Evolutionary conservation across 140 eudicot genomes (phyloP).

Genomic region (Flaveria floridana): DNA sequence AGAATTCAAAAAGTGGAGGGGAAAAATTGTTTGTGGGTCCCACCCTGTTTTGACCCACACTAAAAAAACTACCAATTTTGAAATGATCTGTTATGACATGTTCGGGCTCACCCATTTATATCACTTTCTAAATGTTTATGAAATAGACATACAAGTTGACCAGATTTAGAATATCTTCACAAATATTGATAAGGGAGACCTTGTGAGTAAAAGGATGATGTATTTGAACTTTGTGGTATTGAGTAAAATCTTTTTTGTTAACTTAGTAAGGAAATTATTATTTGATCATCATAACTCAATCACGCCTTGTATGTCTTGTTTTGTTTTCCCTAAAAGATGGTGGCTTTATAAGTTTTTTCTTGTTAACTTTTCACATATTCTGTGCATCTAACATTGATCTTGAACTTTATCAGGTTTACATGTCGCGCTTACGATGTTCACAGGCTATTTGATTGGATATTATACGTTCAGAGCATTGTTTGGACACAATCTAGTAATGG

Average conservation of each 20-base stretch:
- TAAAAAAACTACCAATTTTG: background rate
- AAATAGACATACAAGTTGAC: background rate
- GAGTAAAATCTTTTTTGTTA: background rate
- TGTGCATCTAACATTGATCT: constrained; percentile 24
- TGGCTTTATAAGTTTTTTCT: background rate
- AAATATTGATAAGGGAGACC: background rate
- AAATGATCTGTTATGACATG: background rate
- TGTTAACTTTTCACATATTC: background rate
- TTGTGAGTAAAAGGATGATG: background rate
- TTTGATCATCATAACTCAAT: background rate
- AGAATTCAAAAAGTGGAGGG: background rate
- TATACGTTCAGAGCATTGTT: constrained; percentile 84
- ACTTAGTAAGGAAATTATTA: background rate
- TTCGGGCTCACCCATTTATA: background rate
- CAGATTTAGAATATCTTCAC: background rate
- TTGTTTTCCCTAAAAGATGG: background rate
- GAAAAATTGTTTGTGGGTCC: no score
- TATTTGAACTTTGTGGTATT: background rate
- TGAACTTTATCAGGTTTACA: constrained; percentile 61
- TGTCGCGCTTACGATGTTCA: constrained; percentile 81
- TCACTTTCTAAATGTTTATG: background rate
- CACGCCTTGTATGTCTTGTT: background rate
- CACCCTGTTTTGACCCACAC: background rate
- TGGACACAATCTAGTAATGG: constrained; percentile 81
- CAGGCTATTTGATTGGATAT: constrained; percentile 83